phyloP scores from a whole-genome alignment of 495 filamentous ascomycete species.

The Acidomyces sp. region DNA sequence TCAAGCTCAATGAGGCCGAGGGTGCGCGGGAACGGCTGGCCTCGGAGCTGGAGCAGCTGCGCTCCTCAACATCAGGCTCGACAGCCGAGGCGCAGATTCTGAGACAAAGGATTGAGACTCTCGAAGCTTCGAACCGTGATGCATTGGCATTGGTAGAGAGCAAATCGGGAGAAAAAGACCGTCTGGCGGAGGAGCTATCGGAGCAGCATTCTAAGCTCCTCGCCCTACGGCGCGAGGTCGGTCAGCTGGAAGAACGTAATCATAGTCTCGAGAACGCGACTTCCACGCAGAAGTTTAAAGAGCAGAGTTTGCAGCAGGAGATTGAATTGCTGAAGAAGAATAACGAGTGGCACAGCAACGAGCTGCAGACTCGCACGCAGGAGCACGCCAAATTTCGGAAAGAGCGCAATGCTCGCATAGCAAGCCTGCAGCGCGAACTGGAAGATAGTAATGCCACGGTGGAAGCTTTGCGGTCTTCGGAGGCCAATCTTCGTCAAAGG shows the following conservation, averaged over 20 bases:
- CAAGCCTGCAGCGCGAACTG: conserved; percentile 74
- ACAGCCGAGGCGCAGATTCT: conserved; percentile 64
- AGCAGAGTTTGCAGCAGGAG: conserved; percentile 79
- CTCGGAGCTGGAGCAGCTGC: conserved; percentile 66
- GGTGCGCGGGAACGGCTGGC: conserved; percentile 52
- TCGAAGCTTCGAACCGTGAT: conserved; percentile 86
- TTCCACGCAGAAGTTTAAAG: conserved; percentile 68
- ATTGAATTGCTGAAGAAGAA: conserved; percentile 71
- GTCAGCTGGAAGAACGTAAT: conserved; percentile 62
- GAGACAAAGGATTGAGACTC: conserved; percentile 62
- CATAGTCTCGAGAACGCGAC: conserved; percentile 67
- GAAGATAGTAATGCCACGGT: conserved; percentile 67
- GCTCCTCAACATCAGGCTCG: conserved; percentile 60
- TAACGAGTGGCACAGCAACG: conserved; percentile 82
- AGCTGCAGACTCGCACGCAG: conserved; percentile 73
- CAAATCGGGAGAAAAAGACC: conserved; percentile 76
- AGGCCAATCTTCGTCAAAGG: conserved; percentile 64
- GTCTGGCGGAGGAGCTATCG: conserved; percentile 71
- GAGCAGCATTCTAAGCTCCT: conserved; percentile 77
- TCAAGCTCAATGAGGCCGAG: conserved; percentile 58
- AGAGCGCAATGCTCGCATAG: conserved; percentile 76
- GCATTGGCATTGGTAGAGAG: conserved; percentile 76
- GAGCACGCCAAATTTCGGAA: conserved; percentile 87
- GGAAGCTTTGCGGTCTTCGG: conserved; percentile 62
- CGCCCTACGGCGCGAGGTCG: conserved; percentile 66